Percentiles rank a stretch among this genome's conserved stretches.
These are phyloP conservation scores for Fusarium napiforme DNA, from an alignment of 2,329 filamentous ascomycete genomes.

Conservation along the genomic window DNA sequence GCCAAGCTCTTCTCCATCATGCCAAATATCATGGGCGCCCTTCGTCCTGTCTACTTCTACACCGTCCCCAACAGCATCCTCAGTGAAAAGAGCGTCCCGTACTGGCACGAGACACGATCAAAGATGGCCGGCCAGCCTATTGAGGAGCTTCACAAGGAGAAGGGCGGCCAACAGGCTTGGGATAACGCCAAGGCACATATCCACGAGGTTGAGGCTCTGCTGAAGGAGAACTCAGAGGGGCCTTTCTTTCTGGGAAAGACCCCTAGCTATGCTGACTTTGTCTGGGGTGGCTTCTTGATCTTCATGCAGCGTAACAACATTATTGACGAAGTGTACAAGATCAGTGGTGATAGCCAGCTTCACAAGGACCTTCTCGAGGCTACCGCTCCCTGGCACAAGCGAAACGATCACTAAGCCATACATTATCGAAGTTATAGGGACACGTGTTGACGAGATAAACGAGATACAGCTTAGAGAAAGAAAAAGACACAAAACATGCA, in stretches of 20 bases:
- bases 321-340: conserved; percentile 50
- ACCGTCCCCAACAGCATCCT: conserved; percentile 63
- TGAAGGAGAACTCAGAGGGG: conserved; percentile 67
- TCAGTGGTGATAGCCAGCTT: conserved; percentile 51
- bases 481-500: neutral
- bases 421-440: neutral
- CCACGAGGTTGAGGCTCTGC: conserved; percentile 53
- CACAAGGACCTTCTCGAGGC: conserved; percentile 56
- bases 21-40: conserved; percentile 40
- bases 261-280: conserved; percentile 67
- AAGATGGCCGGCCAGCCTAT: conserved; percentile 63
- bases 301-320: conserved; percentile 52
- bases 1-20: conserved; percentile 57
- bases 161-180: conserved; percentile 64
- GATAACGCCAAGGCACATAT: conserved; percentile 53
- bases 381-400: conserved; percentile 54
- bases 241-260: conserved; percentile 70
- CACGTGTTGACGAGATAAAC: neutral
- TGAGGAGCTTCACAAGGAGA: conserved; percentile 57
- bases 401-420: conserved; percentile 49
- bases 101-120: conserved; percentile 66
- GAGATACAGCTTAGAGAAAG: neutral
- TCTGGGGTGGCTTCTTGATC: conserved; percentile 61
- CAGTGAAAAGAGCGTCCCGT: conserved; percentile 59
- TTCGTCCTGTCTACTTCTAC: conserved; percentile 58